Base-by-base conservation (phyloP, 768 basidiomycete genomes). In the Tremella yokohamensis region DNA sequence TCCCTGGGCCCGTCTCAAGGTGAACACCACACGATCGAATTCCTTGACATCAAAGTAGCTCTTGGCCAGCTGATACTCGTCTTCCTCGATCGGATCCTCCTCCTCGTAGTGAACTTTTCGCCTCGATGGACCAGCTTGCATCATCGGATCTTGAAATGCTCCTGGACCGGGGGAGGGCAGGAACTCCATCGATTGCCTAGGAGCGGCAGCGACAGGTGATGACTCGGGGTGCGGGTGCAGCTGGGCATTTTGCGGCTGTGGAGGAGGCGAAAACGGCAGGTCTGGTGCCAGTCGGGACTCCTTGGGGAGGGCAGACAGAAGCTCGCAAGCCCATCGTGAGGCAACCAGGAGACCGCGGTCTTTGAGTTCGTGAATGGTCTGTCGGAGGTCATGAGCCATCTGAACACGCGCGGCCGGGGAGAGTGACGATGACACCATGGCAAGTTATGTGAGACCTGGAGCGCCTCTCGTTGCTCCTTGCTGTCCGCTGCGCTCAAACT, bases 31-130 rank as follows among this genome's bases (percentile, higher is more conserved):
- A 58, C 91, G 82, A 48, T 84, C 79, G 65, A 87, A 87, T 66
- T 98, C 92, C 68, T 86, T 85, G 15, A 84, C 78, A 61, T 89
- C 85, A 63, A 89, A 83, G 69, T 84, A 88, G 18, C 84, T 80
- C 56, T 84, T 84, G 1, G 88, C 91, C 37, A 87, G 81, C 53
- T 83, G 75, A 65, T 89, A 82, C n/a, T 80, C 58, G 49, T 77
- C 76, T 25, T 69, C 63, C 66, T 96, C 91, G 50, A 92, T 90
- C 26, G 83, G 76, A 48, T 77, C 72, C 48, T 70, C 67, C 49
- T 74, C 70, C 1, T 68, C 54, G 4, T 73, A 72, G 29, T 72
- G 63, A 9, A 66, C 69, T 26, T 64, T 49, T n/a, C 57, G 66
- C 58, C 70, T 52, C n/a, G 58, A 66, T 1, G 62, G 64, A 20